Evolutionary conservation across 2,329 filamentous ascomycete genomes (phyloP).

Genomic region (Exophiala sideris): DNA sequence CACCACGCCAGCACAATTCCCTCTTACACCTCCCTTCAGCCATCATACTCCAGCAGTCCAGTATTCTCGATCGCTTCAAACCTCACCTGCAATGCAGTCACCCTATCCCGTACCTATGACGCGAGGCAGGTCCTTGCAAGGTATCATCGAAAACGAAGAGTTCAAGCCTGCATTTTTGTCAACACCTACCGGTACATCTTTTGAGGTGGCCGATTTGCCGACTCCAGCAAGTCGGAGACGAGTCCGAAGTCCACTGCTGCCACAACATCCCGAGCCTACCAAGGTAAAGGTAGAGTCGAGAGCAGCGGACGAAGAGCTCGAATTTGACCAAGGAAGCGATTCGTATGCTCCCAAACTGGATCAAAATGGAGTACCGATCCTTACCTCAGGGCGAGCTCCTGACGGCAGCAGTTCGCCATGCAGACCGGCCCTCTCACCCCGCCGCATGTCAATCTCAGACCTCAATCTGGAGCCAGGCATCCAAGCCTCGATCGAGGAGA

Average conservation of each 20-base stretch:
- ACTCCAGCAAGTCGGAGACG: slow-evolving; percentile 30
- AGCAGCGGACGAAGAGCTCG: slow-evolving; percentile 12
- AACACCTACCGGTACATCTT: slow-evolving; percentile 21
- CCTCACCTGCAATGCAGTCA: slow-evolving; percentile 40
- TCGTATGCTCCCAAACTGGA: slow-evolving; percentile 15
- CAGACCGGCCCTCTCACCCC: slow-evolving; percentile 40
- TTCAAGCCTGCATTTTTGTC: slow-evolving; percentile 35
- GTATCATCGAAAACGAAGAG: slow-evolving; percentile 54
- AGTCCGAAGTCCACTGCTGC: slow-evolving; percentile 8
- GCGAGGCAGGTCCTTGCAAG: slow-evolving; percentile 45
- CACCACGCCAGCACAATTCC: slow-evolving; percentile 54
- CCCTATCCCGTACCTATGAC: slow-evolving; percentile 41
- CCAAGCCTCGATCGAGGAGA: slow-evolving; percentile 66
- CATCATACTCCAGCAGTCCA: slow-evolving; percentile 37
- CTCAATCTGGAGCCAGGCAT: slow-evolving; percentile 53
- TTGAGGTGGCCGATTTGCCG: slow-evolving; percentile 56
- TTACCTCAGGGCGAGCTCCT: slow-evolving; percentile 23
- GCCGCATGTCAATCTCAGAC: slow-evolving; percentile 46
- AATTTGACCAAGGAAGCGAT: not conserved
- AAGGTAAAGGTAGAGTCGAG: slow-evolving; percentile 17
- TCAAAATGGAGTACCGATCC: slow-evolving; percentile 18
- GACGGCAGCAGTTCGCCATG: slow-evolving; percentile 29
- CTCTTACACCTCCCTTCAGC: slow-evolving; percentile 62
- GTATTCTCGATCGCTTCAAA: slow-evolving; percentile 38
- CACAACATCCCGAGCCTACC: slow-evolving; percentile 9